Base-by-base conservation (phyloP, 352 stramenopile species). In the Phytophthora pseudosyringae region DNA sequence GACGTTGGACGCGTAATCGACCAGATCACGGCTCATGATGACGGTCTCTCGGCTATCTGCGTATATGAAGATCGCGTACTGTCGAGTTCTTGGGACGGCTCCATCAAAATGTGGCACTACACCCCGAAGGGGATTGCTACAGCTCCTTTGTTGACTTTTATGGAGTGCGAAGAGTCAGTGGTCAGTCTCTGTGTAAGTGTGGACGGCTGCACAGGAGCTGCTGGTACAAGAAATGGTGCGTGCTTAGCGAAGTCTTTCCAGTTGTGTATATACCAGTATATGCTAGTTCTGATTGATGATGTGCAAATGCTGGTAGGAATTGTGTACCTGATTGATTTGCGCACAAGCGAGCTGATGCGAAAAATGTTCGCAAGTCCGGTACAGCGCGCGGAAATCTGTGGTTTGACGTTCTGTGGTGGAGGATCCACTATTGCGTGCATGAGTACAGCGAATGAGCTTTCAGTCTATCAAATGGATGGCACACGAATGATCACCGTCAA, bases 81-180 rank as follows among this genome's bases (percentile, higher is more conserved):
- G 21, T 90, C 84, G 10, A 84, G 81, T 36, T 93, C 86, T 5
- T 91, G 68, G 78, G 86, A 95, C 62, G 81, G 81, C 0, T 89
- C 85, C 1, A 79, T 95, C 46, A 95, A 92, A 69, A 71, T 89
- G 64, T 94, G 85, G 85, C 85, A 92, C 35, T 92, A 83, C 66
- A 87, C 85, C 13, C 59, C 81, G 1, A 85, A 83, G 5, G 83
- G 83, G 0, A 85, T 95, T 46, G 80, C 83, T 4, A 75, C 76
- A 9, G 80, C 75, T 3, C 87, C 87, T 12, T 50, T 94, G 15
- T 79, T 70, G 58, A 81, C 75, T 1, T 93, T 88, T 58, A 90
- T 90, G 77, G 85, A 93, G 40, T 91, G 83, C 40, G 87, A 93
- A 51, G 86, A 91, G 26, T 82, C 85, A 0, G 73, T 95, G 2